Percentiles rank a stretch among this genome's conserved stretches.
phyloP scores from a whole-genome alignment of 2,329 filamentous ascomycete genomes.

The Neofusicoccum parvum region DNA sequence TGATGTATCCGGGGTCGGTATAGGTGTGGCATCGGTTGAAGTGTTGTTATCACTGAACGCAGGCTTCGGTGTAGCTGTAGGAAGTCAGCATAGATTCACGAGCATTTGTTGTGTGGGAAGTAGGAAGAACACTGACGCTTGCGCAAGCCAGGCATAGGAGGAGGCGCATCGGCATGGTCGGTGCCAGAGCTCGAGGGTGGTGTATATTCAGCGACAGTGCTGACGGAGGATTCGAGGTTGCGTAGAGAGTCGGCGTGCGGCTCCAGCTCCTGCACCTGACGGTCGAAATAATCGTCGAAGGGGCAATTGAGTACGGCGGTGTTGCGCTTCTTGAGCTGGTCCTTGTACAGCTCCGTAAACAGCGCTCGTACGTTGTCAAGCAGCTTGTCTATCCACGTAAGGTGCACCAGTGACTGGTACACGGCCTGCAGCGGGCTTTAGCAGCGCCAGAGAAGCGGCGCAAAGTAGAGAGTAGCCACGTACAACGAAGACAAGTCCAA shows the following conservation, averaged over 20 bases:
- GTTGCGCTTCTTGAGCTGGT: conserved; percentile 80
- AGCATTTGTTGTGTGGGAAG: conserved; percentile 61
- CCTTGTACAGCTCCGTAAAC: conserved; percentile 86
- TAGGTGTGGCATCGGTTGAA: conserved; percentile 70
- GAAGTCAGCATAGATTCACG: neutral
- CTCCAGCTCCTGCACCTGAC: conserved; percentile 83
- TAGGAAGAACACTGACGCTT: conserved; percentile 59
- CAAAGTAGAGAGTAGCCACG: conserved; percentile 30
- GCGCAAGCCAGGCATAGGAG: conserved; percentile 54
- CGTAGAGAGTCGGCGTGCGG: conserved; percentile 21
- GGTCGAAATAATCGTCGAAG: conserved; percentile 93
- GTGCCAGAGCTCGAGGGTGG: conserved; percentile 54
- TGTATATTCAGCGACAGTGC: conserved; percentile 49
- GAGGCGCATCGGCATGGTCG: conserved; percentile 53
- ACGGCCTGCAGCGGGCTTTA: conserved; percentile 67
- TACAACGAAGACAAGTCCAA: conserved; percentile 94
- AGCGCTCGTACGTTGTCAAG: conserved; percentile 93
- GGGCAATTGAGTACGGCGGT: conserved; percentile 76
- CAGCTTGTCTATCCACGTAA: conserved; percentile 96
- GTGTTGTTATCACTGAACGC: conserved; percentile 34
- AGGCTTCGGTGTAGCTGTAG: conserved; percentile 30
- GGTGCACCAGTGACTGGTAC: conserved; percentile 90
- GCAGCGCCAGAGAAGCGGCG: neutral
- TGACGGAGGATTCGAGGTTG: conserved; percentile 27
- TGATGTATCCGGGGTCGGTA: conserved; percentile 72